These are phyloP conservation scores for Sphaceloma murrayae DNA, from an alignment of 2,329 filamentous ascomycete species.

Conservation along the genomic window DNA sequence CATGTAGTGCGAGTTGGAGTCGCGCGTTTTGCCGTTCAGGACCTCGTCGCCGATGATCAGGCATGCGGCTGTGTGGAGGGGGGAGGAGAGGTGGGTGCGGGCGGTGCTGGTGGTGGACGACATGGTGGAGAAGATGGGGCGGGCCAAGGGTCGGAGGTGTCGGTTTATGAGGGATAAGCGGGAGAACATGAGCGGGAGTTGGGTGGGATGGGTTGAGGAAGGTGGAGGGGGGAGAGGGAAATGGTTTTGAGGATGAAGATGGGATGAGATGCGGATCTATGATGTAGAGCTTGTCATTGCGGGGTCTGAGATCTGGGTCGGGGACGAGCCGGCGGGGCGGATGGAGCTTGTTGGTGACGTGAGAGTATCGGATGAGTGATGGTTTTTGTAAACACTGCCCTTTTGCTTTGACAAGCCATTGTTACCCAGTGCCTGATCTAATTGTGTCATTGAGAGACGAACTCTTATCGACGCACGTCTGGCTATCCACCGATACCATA, in stretches of 20 bases:
- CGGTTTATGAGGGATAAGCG: constrained; percentile 63
- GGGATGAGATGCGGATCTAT: constrained; percentile 5
- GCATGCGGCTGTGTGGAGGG: constrained; percentile 82
- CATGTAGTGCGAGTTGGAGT: constrained; percentile 57
- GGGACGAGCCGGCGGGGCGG: constrained; percentile 12
- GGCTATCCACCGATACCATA: background rate
- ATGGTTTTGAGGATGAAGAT: background rate
- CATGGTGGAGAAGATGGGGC: constrained; percentile 27
- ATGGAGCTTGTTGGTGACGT: constrained; percentile 6
- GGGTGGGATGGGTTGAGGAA: background rate
- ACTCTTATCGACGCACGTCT: no score
- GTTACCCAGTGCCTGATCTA: no score
- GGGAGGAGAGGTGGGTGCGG: constrained; percentile 30
- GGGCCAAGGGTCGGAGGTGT: constrained; percentile 54
- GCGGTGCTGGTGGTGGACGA: constrained; percentile 37
- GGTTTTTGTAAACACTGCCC: background rate
- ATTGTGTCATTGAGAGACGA: no score
- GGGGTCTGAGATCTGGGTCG: constrained; percentile 17
- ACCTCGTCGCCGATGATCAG: constrained; percentile 97
- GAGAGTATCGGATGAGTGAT: background rate
- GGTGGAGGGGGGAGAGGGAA: background rate
- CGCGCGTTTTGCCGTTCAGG: constrained; percentile 74
- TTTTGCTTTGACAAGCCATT: background rate
- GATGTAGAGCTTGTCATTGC: constrained; percentile 11
- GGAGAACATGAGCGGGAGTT: constrained; percentile 55